Percentiles rank a stretch among this genome's conserved stretches.
These are phyloP conservation scores for Tolypocladium endophyticum DNA, from an alignment of 2,329 filamentous ascomycete genomes.

Conservation along the genomic window DNA sequence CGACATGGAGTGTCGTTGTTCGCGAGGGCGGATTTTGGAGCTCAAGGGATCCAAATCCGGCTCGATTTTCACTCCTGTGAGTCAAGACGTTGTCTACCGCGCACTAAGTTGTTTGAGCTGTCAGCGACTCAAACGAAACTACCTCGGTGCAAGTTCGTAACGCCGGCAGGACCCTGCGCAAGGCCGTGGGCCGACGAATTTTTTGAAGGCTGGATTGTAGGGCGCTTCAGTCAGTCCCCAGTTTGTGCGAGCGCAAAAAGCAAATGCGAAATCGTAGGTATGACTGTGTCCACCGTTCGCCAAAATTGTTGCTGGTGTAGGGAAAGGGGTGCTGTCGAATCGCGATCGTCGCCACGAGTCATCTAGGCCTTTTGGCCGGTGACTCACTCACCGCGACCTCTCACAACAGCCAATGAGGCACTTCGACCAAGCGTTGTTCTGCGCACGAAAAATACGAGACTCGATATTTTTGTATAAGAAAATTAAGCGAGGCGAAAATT, in stretches of 20 bases:
- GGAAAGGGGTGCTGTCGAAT: neutral
- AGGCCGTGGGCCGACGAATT: neutral
- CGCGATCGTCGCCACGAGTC: neutral
- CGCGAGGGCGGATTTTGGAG: too few species aligned
- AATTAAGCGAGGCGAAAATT: too few species aligned
- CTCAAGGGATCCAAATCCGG: too few species aligned
- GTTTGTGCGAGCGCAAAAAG: neutral
- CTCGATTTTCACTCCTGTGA: too few species aligned
- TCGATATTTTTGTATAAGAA: too few species aligned
- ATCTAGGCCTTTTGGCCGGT: neutral
- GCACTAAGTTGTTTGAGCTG: too few species aligned
- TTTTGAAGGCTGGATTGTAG: too few species aligned
- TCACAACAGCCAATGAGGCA: neutral
- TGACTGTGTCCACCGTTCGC: too few species aligned
- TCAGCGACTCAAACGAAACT: neutral
- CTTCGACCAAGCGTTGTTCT: neutral
- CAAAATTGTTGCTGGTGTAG: neutral
- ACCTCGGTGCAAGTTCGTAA: too few species aligned
- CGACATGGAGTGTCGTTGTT: too few species aligned
- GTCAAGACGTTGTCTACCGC: too few species aligned
- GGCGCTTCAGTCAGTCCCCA: too few species aligned
- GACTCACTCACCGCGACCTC: neutral
- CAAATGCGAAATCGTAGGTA: neutral
- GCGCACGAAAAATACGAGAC: neutral
- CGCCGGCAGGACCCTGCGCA: neutral